Evolutionary conservation across 257 asterid species (phyloP).

Genomic region (Cordia subcordata): DNA sequence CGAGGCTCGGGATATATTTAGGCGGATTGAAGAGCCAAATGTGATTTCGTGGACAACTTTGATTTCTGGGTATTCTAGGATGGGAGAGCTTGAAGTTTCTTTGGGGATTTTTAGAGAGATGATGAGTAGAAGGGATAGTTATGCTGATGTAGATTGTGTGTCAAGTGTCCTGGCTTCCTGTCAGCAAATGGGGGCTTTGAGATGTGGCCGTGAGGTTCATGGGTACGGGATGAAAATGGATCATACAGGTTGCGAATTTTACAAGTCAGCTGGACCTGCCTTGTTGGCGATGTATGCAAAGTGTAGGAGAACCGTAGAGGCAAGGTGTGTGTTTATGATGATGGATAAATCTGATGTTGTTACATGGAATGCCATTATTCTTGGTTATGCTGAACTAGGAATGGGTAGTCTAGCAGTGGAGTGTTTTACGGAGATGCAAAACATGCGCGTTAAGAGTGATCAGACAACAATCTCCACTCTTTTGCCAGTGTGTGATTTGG

Average conservation of each 20-base stretch:
- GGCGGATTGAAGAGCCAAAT: slow-evolving; percentile 29
- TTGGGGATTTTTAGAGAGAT: slow-evolving; percentile 25
- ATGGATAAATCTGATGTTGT: slow-evolving; percentile 35
- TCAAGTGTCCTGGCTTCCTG: slow-evolving; percentile 35
- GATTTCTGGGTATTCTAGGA: slow-evolving; percentile 38
- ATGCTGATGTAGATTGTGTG: slow-evolving; percentile 33
- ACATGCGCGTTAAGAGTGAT: slow-evolving; percentile 22
- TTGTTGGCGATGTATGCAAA: slow-evolving; percentile 30
- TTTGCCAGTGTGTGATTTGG: slow-evolving; percentile 29
- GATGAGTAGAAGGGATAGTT: slow-evolving; percentile 17
- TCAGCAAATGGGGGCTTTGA: slow-evolving; percentile 22
- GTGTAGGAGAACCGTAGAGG: slow-evolving; percentile 23
- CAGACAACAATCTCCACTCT: slow-evolving; percentile 30
- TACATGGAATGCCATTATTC: slow-evolving; percentile 42
- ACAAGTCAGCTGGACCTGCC: slow-evolving; percentile 42
- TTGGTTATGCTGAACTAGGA: slow-evolving; percentile 30
- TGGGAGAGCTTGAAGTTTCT: slow-evolving; percentile 15
- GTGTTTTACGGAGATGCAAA: slow-evolving; percentile 28
- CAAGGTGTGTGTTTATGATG: slow-evolving; percentile 26
- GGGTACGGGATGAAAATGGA: slow-evolving; percentile 32
- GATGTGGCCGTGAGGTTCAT: slow-evolving; percentile 35
- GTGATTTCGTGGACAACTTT: slow-evolving; percentile 43
- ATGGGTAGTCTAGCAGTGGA: slow-evolving; percentile 15
- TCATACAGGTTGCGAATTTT: slow-evolving; percentile 12
- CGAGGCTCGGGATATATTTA: slow-evolving; percentile 27